Evolutionary conservation across 257 asterid species (phyloP).

Genomic region (Gentiana macrophylla): DNA sequence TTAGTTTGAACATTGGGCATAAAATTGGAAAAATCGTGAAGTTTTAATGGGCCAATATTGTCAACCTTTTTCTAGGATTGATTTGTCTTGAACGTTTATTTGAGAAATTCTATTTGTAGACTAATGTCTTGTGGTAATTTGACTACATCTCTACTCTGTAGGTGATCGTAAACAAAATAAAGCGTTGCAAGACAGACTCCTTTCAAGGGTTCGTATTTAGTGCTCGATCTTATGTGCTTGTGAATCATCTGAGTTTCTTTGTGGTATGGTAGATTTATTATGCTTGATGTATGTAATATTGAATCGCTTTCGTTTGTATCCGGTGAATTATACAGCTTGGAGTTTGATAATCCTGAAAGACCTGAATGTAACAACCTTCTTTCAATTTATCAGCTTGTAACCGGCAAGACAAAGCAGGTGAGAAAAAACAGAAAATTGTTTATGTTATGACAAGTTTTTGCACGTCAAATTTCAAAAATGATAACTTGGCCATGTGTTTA

Average conservation of each 20-base stretch:
- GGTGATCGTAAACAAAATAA: slow-evolving; percentile 75
- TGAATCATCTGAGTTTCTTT: not conserved
- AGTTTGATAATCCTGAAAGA: slow-evolving; percentile 83
- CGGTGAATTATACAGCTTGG: slow-evolving; percentile 47
- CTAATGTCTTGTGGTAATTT: too few species aligned
- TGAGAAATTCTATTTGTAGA: not conserved
- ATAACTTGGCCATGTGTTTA: slow-evolving; percentile 5
- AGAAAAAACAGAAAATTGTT: not conserved
- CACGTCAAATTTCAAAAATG: not conserved
- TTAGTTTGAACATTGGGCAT: too few species aligned
- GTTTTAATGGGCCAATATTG: too few species aligned
- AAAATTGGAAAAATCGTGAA: too few species aligned
- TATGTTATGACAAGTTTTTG: not conserved
- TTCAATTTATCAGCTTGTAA: slow-evolving; percentile 75
- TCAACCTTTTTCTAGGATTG: not conserved
- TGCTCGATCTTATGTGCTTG: not conserved
- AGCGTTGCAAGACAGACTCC: slow-evolving; percentile 95
- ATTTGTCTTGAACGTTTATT: not conserved
- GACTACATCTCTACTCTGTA: slow-evolving; percentile 22
- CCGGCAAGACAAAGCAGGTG: slow-evolving; percentile 90
- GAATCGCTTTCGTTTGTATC: slow-evolving; percentile 2
- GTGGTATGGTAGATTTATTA: not conserved
- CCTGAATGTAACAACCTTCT: slow-evolving; percentile 96
- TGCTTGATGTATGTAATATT: slow-evolving; percentile 3
- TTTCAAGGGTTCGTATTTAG: slow-evolving; percentile 53